These are phyloP conservation scores for Amanita phalloides DNA, from an alignment of 768 basidiomycete genomes.

Conservation along the genomic window DNA sequence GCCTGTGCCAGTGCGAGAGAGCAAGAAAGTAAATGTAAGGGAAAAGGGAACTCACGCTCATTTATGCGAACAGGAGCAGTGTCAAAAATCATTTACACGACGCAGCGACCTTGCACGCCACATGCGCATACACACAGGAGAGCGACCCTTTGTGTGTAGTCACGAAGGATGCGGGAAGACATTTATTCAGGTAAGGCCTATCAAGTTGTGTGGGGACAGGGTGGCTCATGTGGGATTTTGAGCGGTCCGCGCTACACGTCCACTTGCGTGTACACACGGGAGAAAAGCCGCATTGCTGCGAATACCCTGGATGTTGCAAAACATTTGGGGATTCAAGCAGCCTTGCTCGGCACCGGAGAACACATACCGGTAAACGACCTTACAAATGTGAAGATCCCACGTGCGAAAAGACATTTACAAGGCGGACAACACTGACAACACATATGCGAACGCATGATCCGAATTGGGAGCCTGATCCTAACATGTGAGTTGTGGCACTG, in stretches of 20 bases:
- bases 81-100: slow-evolving; percentile 73
- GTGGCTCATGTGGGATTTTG: slow-evolving; percentile 7
- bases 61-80: slow-evolving; percentile 61
- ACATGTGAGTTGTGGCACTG: slow-evolving; percentile 41
- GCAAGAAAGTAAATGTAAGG: slow-evolving; percentile 29
- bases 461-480: slow-evolving; percentile 75
- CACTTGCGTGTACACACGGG: slow-evolving; percentile 87
- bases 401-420: slow-evolving; percentile 83
- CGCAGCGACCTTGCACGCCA: slow-evolving; percentile 79
- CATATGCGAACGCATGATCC: slow-evolving; percentile 88
- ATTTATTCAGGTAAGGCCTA: slow-evolving; percentile 69
- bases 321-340: slow-evolving; percentile 89
- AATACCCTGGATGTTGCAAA: slow-evolving; percentile 80
- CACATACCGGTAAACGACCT: slow-evolving; percentile 78
- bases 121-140: slow-evolving; percentile 85
- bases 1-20: slow-evolving; percentile 21
- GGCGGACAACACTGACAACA: slow-evolving; percentile 73
- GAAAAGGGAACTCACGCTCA: slow-evolving; percentile 41
- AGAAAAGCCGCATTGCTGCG: slow-evolving; percentile 86
- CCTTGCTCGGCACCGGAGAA: slow-evolving; percentile 84
- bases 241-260: slow-evolving; percentile 87
- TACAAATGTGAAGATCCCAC: slow-evolving; percentile 78
- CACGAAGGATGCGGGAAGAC: slow-evolving; percentile 75
- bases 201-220: slow-evolving; percentile 7
- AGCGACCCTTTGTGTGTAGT: slow-evolving; percentile 72